Percentiles rank a stretch among this genome's conserved stretches.
These are phyloP conservation scores for Colletotrichum spaethianum DNA, from an alignment of 2,329 filamentous ascomycete genomes.

Conservation along the genomic window DNA sequence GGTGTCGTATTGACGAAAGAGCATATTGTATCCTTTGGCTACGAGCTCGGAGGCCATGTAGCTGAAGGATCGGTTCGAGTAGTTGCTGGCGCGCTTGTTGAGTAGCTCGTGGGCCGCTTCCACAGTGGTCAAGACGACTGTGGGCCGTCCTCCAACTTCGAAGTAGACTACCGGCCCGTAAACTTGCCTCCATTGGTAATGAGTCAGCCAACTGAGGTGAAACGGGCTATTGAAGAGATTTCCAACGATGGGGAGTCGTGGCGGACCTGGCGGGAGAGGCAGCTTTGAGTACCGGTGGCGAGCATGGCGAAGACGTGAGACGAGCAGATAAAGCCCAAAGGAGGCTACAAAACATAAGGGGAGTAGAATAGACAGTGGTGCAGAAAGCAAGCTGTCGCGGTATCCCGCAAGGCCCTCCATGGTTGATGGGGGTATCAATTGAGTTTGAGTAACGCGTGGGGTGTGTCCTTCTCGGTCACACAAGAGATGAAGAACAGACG, in stretches of 20 bases:
- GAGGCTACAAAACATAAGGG: neutral
- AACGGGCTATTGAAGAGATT: slow-evolving; percentile 25
- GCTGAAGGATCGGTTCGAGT: slow-evolving; percentile 15
- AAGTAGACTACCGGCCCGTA: slow-evolving; percentile 21
- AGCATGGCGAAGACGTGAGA: neutral
- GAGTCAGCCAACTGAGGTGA: slow-evolving; percentile 13
- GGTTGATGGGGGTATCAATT: neutral
- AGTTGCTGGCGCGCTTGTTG: slow-evolving; percentile 23
- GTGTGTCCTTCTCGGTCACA: too few species aligned
- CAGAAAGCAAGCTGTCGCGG: neutral
- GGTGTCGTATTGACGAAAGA: slow-evolving; percentile 25
- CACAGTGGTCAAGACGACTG: slow-evolving; percentile 19
- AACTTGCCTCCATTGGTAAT: slow-evolving; percentile 16
- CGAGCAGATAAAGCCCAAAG: neutral
- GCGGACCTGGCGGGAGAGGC: slow-evolving; percentile 14
- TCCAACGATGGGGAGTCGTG: neutral
- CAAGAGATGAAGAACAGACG: too few species aligned
- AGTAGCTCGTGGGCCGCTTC: slow-evolving; percentile 31
- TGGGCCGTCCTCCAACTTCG: neutral
- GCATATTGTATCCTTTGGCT: slow-evolving; percentile 5
- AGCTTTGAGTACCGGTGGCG: neutral
- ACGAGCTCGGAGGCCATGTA: neutral
- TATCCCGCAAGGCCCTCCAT: neutral
- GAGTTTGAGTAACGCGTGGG: neutral
- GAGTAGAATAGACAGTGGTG: neutral